phyloP scores from a whole-genome alignment of 768 basidiomycete genomes.

The Rhodotorula paludigena region DNA sequence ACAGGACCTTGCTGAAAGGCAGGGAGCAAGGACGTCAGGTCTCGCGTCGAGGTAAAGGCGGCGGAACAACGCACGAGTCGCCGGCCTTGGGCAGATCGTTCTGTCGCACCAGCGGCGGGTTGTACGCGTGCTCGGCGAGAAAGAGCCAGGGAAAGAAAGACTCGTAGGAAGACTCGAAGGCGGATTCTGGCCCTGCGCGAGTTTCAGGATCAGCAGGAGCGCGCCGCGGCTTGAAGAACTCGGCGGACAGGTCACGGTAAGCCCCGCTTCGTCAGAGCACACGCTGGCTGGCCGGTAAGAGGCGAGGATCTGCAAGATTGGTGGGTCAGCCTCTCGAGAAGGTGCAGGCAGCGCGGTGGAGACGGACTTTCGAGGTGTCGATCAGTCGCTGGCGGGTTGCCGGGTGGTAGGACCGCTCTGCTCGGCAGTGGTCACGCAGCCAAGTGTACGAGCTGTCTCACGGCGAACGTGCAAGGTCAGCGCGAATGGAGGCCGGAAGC shows the following conservation, averaged over 20 bases:
- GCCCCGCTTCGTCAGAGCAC: conserved; percentile 58
- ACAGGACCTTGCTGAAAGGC: conserved; percentile 57
- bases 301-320: conserved; percentile 72
- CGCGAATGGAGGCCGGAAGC: neutral
- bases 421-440: conserved; percentile 89
- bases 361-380: conserved; percentile 70
- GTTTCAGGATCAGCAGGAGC: neutral
- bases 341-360: neutral
- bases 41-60: conserved; percentile 11
- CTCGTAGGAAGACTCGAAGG: conserved; percentile 58
- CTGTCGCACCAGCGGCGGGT: conserved; percentile 54
- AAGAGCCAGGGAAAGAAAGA: conserved; percentile 85
- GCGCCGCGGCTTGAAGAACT: neutral
- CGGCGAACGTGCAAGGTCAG: too few relatives aligned
- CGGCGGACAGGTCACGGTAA: conserved; percentile 67
- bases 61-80: neutral
- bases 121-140: conserved; percentile 72
- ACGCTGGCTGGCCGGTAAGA: conserved; percentile 64
- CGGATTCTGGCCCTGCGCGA: conserved; percentile 43
- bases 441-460: conserved; percentile 73
- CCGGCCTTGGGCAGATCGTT: neutral
- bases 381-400: conserved; percentile 84
- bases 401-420: conserved; percentile 76
- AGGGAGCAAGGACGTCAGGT: neutral
- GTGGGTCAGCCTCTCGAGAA: too few relatives aligned